Percentiles rank a stretch among this genome's conserved stretches.
Conservation (phyloP, 306 rosid species). For the Boehmeria nivea region DNA sequence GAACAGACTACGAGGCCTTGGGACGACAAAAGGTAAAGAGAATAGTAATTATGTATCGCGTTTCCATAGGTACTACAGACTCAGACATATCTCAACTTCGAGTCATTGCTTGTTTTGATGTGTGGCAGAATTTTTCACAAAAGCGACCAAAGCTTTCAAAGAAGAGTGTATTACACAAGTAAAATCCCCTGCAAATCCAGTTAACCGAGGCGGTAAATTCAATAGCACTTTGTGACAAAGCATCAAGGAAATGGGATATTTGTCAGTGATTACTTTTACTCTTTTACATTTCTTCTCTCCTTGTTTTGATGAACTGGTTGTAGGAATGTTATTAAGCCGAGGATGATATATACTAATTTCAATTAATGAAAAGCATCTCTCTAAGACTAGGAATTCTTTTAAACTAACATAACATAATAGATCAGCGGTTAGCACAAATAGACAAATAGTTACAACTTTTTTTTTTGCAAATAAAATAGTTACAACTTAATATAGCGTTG, state of each 20-base stretch:
- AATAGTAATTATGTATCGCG: background rate
- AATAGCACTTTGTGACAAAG: background rate
- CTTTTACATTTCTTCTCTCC: background rate
- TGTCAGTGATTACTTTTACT: background rate
- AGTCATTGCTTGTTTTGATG: constrained; percentile 3
- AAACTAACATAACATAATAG: too few species aligned
- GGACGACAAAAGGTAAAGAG: constrained; percentile 66
- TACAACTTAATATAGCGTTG: too few species aligned
- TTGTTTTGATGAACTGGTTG: background rate
- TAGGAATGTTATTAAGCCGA: too few species aligned
- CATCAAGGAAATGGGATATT: too few species aligned
- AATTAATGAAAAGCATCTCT: too few species aligned
- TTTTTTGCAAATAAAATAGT: too few species aligned
- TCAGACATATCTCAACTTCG: background rate
- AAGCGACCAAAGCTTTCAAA: constrained; percentile 65
- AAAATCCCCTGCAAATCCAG: constrained; percentile 21
- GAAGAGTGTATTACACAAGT: constrained; percentile 87
- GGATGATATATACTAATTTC: too few species aligned
- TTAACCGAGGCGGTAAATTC: background rate
- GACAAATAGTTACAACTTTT: too few species aligned
- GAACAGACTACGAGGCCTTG: constrained; percentile 69
- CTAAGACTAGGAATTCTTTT: too few species aligned
- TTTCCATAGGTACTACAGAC: background rate
- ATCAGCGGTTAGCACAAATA: too few species aligned
- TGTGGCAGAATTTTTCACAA: constrained; percentile 50